phyloP scores from a whole-genome alignment of 1,139 yeast species.

The Suhomyces kunorum region DNA sequence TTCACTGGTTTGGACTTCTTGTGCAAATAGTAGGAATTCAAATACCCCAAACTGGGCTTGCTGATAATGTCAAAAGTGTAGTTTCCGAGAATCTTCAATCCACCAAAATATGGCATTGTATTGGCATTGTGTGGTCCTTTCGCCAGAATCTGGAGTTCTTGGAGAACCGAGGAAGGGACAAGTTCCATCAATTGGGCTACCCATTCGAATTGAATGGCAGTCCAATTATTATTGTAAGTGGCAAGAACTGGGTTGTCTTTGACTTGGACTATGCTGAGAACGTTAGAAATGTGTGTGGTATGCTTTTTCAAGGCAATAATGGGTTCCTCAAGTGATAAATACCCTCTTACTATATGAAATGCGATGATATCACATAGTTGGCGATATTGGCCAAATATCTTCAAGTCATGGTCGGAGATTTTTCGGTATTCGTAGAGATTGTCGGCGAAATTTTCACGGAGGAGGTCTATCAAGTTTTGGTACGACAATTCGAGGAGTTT shows the following conservation, averaged over 20 bases:
- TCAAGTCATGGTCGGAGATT: slow-evolving; percentile 32
- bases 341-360: slow-evolving; percentile 62
- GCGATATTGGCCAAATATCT: slow-evolving; percentile 36
- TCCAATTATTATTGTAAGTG: slow-evolving; percentile 35
- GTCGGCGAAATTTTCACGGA: slow-evolving; percentile 22
- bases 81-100: slow-evolving; percentile 31
- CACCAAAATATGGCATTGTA: slow-evolving; percentile 31
- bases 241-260: background rate
- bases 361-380: slow-evolving; percentile 59
- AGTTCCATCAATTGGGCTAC: slow-evolving; percentile 55
- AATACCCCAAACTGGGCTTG: slow-evolving; percentile 31
- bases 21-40: slow-evolving; percentile 26
- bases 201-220: slow-evolving; percentile 51
- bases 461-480: slow-evolving; percentile 32
- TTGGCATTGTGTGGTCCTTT: slow-evolving; percentile 12
- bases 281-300: slow-evolving; percentile 57
- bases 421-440: slow-evolving; percentile 18
- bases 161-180: slow-evolving; percentile 43
- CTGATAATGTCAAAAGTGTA: slow-evolving; percentile 28
- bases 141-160: slow-evolving; percentile 4
- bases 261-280: slow-evolving; percentile 20
- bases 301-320: slow-evolving; percentile 64
- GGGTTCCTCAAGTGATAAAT: slow-evolving; percentile 62
- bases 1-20: slow-evolving; percentile 4
- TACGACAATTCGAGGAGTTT: slow-evolving; percentile 37